Conservation (phyloP, 78 protist species). For the Dictyostelium firmibasis region DNA sequence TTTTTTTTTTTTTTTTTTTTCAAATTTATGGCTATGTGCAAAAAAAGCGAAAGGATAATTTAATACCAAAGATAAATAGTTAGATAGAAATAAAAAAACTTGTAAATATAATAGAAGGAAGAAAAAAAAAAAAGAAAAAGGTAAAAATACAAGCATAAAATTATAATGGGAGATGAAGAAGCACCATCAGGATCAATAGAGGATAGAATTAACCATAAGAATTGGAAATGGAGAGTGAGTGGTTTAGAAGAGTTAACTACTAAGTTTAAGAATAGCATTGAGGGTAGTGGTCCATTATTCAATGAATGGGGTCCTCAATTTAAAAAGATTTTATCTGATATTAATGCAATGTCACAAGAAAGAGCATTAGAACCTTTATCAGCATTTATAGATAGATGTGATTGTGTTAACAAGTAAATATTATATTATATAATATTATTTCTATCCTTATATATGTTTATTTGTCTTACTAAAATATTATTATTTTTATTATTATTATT, state of each 20-base stretch:
- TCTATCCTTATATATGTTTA: not conserved
- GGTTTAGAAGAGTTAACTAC: conserved; percentile 66
- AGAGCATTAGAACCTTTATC: conserved; percentile 56
- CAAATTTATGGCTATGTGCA: not conserved
- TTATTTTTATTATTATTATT: not conserved
- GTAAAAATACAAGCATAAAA: not conserved
- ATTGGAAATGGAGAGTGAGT: conserved; percentile 67
- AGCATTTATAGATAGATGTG: conserved; percentile 75
- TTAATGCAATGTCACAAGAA: conserved; percentile 70
- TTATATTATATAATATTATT: not conserved
- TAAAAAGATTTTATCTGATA: conserved; percentile 54
- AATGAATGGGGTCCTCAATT: conserved; percentile 74
- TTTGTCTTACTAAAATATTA: not conserved
- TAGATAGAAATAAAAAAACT: not conserved
- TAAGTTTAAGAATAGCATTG: conserved; percentile 19
- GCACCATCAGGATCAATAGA: conserved; percentile 77
- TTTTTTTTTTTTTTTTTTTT: not conserved
- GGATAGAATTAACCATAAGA: conserved; percentile 64
- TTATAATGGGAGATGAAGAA: conserved; percentile 58
- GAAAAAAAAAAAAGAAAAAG: not conserved
- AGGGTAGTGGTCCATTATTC: conserved; percentile 42
- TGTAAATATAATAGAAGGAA: not conserved
- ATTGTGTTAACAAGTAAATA: conserved; percentile 45
- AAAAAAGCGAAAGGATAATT: not conserved
- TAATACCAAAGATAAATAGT: too few relatives aligned